Evolutionary conservation across 768 basidiomycete genomes (phyloP), one percentile per base, ranked within the genome.

Genomic region (Galerina marginata): DNA sequence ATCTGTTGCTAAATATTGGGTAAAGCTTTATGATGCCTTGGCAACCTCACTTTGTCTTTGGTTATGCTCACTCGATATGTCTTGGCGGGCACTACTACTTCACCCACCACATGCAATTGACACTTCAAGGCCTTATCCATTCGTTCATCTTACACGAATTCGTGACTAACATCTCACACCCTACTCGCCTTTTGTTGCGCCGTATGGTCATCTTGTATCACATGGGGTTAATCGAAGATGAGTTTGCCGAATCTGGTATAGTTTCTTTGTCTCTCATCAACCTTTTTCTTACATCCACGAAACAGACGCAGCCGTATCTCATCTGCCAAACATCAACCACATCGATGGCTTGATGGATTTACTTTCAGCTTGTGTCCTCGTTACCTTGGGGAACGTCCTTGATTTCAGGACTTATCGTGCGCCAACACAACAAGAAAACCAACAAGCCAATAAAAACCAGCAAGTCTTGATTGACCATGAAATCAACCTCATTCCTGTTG

Each of bases 121-220:
- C 63, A 4, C 42, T 55, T 4, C 33, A 25, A 10, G 58, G 63
- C 16, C 10, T 61, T 10, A 53, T 67, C 1, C 66, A 67, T 38
- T 26, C 52, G 1, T 67, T 67, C 36, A 53, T 63, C 1, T 9
- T 60, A 2, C 29, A 59, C 20, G 7, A 47, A 6, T 63, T 55
- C 37, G 5, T 67, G 4, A 65, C 66, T n/a, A 67, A 67, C 46
- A 67, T 42, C 25, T 15, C 45, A 9, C 66, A 67, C 49, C 54
- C 53, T 4, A 43, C 66, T 40, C 42, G 43, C 11, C 4, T 37
- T 3, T 36, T 65, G 25, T 29, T 65, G 7, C 55, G 55, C 0
- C 60, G 63, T 7, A 62, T 67, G 36, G 23, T 63, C 3, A 12
- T 60, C 6, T 60, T 67, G 25, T 67, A 50, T 36, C 51, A 59